Conservation (phyloP, 176 grass and related monocot species). For the Oryza meyeriana region DNA sequence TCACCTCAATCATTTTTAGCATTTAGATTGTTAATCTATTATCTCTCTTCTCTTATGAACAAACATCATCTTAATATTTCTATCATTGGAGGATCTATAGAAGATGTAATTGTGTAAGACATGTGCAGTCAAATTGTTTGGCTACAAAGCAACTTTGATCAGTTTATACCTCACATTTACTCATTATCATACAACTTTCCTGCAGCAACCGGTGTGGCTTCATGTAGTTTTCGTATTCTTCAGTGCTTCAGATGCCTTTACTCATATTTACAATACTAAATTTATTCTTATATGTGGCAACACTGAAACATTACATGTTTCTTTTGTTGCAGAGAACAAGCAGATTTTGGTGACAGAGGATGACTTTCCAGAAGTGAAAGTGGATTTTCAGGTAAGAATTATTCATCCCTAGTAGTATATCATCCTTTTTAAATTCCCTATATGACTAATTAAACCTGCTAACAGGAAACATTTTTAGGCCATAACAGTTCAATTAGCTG, state of each 20-base stretch:
- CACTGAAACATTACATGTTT: background rate
- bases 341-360: constrained; percentile 58
- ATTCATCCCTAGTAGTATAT: constrained; percentile 8
- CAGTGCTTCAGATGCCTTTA: constrained; percentile 13
- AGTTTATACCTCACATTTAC: too few relatives aligned
- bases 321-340: constrained; percentile 42
- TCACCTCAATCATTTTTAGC: too few relatives aligned
- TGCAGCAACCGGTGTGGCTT: too few relatives aligned
- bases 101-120: too few relatives aligned
- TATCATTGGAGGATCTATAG: too few relatives aligned
- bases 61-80: too few relatives aligned
- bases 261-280: background rate
- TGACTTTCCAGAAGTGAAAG: constrained; percentile 90
- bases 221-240: constrained; percentile 18
- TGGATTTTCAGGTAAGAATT: constrained; percentile 80
- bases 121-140: too few relatives aligned
- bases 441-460: constrained; percentile 48
- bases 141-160: too few relatives aligned
- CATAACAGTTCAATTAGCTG: constrained; percentile 91
- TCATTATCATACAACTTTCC: too few relatives aligned
- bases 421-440: constrained; percentile 17
- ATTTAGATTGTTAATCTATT: too few relatives aligned
- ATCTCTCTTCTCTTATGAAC: too few relatives aligned
- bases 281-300: constrained; percentile 1
- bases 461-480: constrained; percentile 98